phyloP scores from a whole-genome alignment of 208 protist genomes.

The Tritrichomonas foetus region DNA sequence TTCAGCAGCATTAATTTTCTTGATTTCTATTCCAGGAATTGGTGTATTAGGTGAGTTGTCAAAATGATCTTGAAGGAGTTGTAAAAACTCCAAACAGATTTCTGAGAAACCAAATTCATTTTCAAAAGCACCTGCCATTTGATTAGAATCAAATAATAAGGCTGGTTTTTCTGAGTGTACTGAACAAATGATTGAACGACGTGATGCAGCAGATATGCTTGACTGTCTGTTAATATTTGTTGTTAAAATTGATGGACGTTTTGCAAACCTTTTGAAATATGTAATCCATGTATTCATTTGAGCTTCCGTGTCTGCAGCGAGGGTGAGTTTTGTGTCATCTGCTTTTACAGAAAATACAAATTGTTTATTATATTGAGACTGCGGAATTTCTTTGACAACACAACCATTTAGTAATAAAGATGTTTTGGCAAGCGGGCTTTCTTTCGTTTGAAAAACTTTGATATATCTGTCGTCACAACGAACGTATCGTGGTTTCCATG shows the following conservation, averaged over 20 bases:
- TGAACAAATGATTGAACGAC: neutral
- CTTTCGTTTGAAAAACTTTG: neutral
- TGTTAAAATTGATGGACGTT: neutral
- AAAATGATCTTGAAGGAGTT: neutral
- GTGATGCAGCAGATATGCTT: neutral
- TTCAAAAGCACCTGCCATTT: neutral
- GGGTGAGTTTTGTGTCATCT: neutral
- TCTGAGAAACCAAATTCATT: neutral
- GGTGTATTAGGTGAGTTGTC: neutral
- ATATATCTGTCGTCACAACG: neutral
- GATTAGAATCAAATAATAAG: neutral
- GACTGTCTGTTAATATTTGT: neutral
- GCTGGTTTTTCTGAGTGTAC: neutral
- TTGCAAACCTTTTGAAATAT: neutral
- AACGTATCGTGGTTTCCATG: neutral
- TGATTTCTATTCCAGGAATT: neutral
- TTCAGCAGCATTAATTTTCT: neutral
- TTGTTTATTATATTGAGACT: neutral
- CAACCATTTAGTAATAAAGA: neutral
- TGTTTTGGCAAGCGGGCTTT: neutral
- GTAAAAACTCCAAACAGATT: neutral
- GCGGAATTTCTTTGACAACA: neutral
- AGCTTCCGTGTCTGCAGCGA: neutral
- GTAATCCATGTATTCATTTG: neutral
- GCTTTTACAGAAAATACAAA: neutral